Conservation (phyloP, 78 protist genomes). For the Acrasis kona region DNA sequence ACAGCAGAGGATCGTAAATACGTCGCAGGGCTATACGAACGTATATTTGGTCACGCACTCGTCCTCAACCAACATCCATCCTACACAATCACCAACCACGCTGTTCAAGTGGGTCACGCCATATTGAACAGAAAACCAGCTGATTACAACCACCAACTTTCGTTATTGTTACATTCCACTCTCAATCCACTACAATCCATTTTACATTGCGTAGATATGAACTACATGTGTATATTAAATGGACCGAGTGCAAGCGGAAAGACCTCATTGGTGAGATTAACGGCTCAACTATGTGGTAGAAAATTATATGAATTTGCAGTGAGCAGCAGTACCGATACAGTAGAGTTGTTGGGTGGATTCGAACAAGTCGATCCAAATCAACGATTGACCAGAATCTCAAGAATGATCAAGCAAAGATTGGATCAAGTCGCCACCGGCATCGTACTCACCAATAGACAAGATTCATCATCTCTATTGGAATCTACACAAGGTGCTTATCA, state of each 20-base stretch:
- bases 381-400: neutral
- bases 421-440: neutral
- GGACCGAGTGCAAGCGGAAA: constrained; percentile 86
- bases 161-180: neutral
- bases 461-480: no score
- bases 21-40: constrained; percentile 25
- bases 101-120: constrained; percentile 21
- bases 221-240: constrained; percentile 64
- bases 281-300: constrained; percentile 43
- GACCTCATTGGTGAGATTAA: constrained; percentile 56
- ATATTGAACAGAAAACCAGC: neutral
- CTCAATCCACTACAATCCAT: constrained; percentile 30
- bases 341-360: constrained; percentile 69
- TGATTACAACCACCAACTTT: neutral
- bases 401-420: neutral
- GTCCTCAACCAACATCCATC: neutral
- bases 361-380: constrained; percentile 36
- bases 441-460: neutral
- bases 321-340: constrained; percentile 44
- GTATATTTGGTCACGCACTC: constrained; percentile 14
- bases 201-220: constrained; percentile 31
- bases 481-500: neutral
- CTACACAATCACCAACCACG: neutral
- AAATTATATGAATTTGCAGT: constrained; percentile 19
- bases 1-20: constrained; percentile 52